Evolutionary conservation across 129 eudicot species (phyloP), one percentile per base, ranked within the genome.

Genomic region (Lonicera japonica): DNA sequence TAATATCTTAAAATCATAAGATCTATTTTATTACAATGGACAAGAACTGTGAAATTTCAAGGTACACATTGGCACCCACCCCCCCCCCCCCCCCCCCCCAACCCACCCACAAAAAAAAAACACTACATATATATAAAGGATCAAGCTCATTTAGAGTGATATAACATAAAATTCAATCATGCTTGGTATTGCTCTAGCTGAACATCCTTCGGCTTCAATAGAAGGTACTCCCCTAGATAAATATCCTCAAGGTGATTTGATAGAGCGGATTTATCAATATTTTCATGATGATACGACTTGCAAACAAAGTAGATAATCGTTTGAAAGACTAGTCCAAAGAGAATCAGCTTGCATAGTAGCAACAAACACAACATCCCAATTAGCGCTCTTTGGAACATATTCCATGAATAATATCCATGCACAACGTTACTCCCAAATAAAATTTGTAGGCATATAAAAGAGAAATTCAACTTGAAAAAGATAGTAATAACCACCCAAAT

Each of bases 221-320:
- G 86, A 10, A 63, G 79, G 72, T 80, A 80, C 55, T 65, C 82
- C n/a, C 86, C 86, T 11, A 73, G 66, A 73, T 79, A 79, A 43
- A 45, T 29, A 29, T 29, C 76, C 36, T 63, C 79, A 29, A 80
- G 82, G 70, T 75, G 86, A 56, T 75, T 75, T 0, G 89, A 73
- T 20, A 88, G 39, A 2, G 70, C 64, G 0, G 83, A 75, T 66
- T 88, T 88, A 58, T 88, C 87, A 45, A 88, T 88, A 52, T 70
- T 79, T 65, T 88, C 94, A 19, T 79, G 65, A 47, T 84, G 96
- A 53, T 81, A 77, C 13, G 86, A 78, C 56, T 88, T 88, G 74
- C 96, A 88, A 0, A 88, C 82, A 36, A 78, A 75, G 63, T 88
- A 88, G 34, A 88, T 25, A 10, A 88, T 64, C 10, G 86, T 88